Evolutionary conservation across 2,329 filamentous ascomycete genomes (phyloP), one percentile per base, ranked within the genome.

Genomic region (Knoxdaviesia capensis): DNA sequence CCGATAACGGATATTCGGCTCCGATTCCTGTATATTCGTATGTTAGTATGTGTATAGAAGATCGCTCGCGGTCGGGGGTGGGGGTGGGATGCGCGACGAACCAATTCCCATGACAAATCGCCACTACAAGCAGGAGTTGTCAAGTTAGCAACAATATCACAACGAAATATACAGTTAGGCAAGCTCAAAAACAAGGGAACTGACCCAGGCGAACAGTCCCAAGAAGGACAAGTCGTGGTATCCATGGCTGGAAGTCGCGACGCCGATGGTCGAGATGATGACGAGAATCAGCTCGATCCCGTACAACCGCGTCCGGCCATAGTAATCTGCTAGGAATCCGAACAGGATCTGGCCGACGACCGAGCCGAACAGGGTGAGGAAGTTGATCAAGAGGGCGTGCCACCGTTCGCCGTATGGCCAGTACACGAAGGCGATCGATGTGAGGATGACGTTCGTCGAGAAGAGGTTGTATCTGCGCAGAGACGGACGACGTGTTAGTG

Each of bases 1-100:
- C 75, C 38, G 66, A 72, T 3, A 81, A 59, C 1, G 77, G 77
- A 52, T 80, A 80, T 54, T 80, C 75, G 10, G 71, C 75, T n/a
- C 74, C 74, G 33, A 79, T 74, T 1, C 72, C 73, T 66, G 34
- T n/a, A 29, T 4, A 20, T 20, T 20, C 20, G 20, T 3, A 20
- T 20, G 20, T 20, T 20, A 20, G 10, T 45, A 33, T 39, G 41
- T 36, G 36, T 6, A 34, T 9, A 5, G 7, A 11, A 36, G 38
- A 41, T 47, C 28, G 30, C 41, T 43, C 31, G 36, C 30, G 36
- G 10, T 20, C 8, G 20, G 36, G 31, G 2, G 20, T 20, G 20
- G 20, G 20, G 20, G 20, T 20, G 20, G 2, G 20, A 31, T 28
- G 39, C 7, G 36, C 32, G 33, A 52, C 54, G 42, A 44, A 66